Base-by-base conservation (phyloP, 441 rosid genomes). In the Pelargonium australe region DNA sequence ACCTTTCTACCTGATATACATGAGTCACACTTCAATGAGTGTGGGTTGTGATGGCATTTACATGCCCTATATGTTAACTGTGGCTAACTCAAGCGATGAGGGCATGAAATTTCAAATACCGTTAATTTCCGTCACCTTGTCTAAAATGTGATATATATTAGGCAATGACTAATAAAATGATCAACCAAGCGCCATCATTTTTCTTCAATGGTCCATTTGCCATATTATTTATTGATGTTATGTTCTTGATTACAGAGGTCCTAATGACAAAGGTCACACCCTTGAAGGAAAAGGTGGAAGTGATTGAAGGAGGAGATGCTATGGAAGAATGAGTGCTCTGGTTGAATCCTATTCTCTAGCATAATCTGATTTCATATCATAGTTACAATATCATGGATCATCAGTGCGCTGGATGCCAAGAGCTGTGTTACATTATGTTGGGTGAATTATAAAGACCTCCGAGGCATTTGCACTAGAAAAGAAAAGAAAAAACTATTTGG, bases 261-360 rank as follows among this genome's bases (percentile, higher is more conserved):
- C 88, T 91, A 20, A 23, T 76, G 41, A 87, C 91, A 1, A 94
- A 90, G 86, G 86, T 90, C 47, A 90, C 90, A 0, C 85, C 94
- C 34, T 64, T 90, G 78, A 83, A 74, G 85, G 94, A 84, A 79
- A 83, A 74, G 68, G 92, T 81, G 4, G 84, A 69, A 62, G 77
- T 83, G 37, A 75, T 75, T 37, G 88, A 85, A 77, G 91, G 79
- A 64, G 87, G 85, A 43, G 91, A 87, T 47, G 85, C 81, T 1
- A 89, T 87, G 92, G 53, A 47, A 47, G 53, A 47, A 47, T 47
- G n/a, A 47, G 53, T 8, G 1, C 53, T 10, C 2, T 3, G n/a
- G 53, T 3, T 9, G 53, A 43, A 47, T 47, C 53, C 12, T 47
- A 3, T 47, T 11, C 53, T 47, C 53, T 9, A 7, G 53, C 10